phyloP scores from a whole-genome alignment of 139 green algal genomes.

The Micractinium sp. region DNA sequence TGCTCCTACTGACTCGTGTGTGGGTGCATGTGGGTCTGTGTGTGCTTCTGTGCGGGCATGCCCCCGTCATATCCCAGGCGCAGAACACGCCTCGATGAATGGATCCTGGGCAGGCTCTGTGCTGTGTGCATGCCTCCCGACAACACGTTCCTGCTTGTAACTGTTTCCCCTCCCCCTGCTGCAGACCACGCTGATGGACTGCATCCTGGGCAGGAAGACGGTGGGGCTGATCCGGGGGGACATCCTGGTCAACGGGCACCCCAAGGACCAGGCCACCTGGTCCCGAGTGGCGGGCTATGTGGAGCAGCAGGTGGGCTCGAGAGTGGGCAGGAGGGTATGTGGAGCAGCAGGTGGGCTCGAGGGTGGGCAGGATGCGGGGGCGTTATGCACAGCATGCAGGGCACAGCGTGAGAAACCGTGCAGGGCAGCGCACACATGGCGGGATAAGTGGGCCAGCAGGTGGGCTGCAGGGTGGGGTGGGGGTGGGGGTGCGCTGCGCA shows the following conservation, averaged over 20 bases:
- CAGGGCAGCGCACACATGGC: no score
- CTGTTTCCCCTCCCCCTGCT: conserved; percentile 14
- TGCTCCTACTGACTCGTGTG: no score
- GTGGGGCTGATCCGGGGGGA: conserved; percentile 70
- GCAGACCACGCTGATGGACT: conserved; percentile 82
- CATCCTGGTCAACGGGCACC: conserved; percentile 71
- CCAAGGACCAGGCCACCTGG: conserved; percentile 77
- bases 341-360: conserved; percentile 29
- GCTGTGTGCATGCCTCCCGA: no score
- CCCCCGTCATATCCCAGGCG: no score
- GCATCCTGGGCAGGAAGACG: conserved; percentile 80
- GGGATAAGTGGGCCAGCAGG: conserved; percentile 53
- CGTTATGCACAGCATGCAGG: conserved; percentile 1
- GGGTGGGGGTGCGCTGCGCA: no score
- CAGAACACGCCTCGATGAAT: no score
- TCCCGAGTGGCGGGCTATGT: conserved; percentile 65
- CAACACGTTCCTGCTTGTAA: neutral
- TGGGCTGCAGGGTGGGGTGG: neutral
- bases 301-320: conserved; percentile 31
- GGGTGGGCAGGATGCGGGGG: conserved; percentile 49
- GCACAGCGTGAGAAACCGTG: neutral
- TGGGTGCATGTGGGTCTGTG: no score
- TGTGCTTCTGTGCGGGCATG: no score
- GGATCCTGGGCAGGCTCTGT: no score
- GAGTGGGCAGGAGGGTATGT: conserved; percentile 51